Evolutionary conservation across 768 basidiomycete genomes (phyloP), one percentile per base, ranked within the genome.

Genomic region (Termitomyces sp.): DNA sequence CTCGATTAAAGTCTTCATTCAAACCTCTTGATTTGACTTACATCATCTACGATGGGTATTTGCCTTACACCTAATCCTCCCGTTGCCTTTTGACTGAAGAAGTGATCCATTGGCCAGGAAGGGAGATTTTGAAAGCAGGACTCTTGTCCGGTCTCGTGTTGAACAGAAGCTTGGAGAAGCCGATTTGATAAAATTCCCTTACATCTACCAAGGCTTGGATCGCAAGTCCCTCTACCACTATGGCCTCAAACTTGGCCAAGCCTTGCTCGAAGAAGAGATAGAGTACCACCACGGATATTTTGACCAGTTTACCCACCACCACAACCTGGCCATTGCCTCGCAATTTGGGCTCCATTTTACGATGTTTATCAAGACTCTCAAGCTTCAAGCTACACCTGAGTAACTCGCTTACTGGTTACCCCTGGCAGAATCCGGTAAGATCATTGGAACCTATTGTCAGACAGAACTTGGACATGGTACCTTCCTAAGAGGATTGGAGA

Each of bases 381-480:
- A 44, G 22, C 43, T 44, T 44, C 43, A 44, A 24, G 43, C 22
- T 22, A 24, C 43, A 6, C 22, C 43, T 24, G 66, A 69, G 43
- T 68, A 69, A 58, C 57, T 63, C 6, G 57, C 61, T 3, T 49
- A 64, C 22, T 69, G 66, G 68, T 54, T 66, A 24, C 68, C 68
- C 2, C 58, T 64, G 2, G 65, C 64, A 1, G 61, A 65, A 48
- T 63, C 62, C 0, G 61, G 65, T 7, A 62, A 55, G 30, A 67
- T 68, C 28, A 56, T 69, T 22, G 67, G 68, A 10, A 65, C 43
- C 9, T 44, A 44, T 44, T 44, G 22, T 24, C 43, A 44, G 54
- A 69, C 68, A 4, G 68, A 70, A 43, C 62, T 70, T 12, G 68
- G 66, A 8, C 68, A 70, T 51, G 68, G 69, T 10, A 68, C 66